Conservation (phyloP, 1,284 basidiomycete species). For the Gymnopus androsaceus region DNA sequence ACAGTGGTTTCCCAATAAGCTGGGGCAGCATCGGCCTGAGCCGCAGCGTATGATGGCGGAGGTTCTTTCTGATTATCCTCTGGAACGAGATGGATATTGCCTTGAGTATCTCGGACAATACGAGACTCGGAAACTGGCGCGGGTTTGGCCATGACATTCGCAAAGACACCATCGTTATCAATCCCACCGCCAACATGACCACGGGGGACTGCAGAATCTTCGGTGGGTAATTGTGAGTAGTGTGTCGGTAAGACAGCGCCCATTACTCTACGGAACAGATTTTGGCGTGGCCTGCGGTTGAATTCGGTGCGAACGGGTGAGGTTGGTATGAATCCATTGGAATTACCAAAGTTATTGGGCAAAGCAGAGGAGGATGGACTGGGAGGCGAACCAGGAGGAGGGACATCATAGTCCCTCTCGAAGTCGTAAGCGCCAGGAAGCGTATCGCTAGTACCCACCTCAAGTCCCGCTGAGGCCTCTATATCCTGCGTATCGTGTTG, state of each 20-base stretch:
- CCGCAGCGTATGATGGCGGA: conserved; percentile 89
- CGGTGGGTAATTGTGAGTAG: conserved; percentile 62
- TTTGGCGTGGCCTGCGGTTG: conserved; percentile 39
- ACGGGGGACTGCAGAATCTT: conserved; percentile 31
- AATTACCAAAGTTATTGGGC: conserved; percentile 76
- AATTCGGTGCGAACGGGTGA: conserved; percentile 39
- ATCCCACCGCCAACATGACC: conserved; percentile 69
- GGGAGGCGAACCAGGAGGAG: conserved; percentile 84
- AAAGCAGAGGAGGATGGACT: conserved; percentile 56
- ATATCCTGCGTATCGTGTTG: conserved; percentile 10
- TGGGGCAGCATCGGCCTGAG: conserved; percentile 89
- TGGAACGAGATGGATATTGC: conserved; percentile 64
- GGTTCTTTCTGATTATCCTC: conserved; percentile 82
- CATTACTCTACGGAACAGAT: conserved; percentile 61
- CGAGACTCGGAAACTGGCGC: conserved; percentile 45
- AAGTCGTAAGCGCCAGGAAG: conserved; percentile 70
- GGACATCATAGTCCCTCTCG: conserved; percentile 73
- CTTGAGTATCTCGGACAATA: conserved; percentile 43
- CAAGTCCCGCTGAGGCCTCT: conserved; percentile 1
- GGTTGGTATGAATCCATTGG: conserved; percentile 74
- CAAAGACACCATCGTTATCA: conserved; percentile 94
- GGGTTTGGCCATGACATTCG: conserved; percentile 93
- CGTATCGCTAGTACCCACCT: conserved; percentile 13
- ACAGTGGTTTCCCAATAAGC: conserved; percentile 98
- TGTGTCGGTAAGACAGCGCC: conserved; percentile 77